Percentiles rank a stretch among this genome's conserved stretches.
These are phyloP conservation scores for Cyamopsis tetragonoloba DNA, from an alignment of 306 rosid genomes.

Conservation along the genomic window DNA sequence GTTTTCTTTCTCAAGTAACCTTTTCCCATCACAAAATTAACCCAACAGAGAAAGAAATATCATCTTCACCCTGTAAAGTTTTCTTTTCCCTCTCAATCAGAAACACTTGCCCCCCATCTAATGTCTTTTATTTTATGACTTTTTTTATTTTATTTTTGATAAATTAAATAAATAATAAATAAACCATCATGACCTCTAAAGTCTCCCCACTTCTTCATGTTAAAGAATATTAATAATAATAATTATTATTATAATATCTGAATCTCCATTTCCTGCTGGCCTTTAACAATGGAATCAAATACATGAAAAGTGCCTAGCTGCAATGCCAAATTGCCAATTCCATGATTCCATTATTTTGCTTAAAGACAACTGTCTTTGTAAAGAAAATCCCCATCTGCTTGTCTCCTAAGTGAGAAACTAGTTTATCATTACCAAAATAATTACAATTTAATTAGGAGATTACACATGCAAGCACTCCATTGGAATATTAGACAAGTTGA, in stretches of 20 bases:
- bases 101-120: constrained; percentile 25
- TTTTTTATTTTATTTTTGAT: too few species aligned
- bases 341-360: constrained; percentile 34
- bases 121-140: constrained; percentile 23
- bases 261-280: constrained; percentile 28
- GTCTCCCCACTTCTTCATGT: constrained; percentile 36
- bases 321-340: constrained; percentile 27
- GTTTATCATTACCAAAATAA: constrained; percentile 34
- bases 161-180: too few species aligned
- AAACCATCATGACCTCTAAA: constrained; percentile 20
- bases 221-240: too few species aligned
- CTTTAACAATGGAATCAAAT: constrained; percentile 38
- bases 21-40: constrained; percentile 26
- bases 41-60: constrained; percentile 14
- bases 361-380: constrained; percentile 63
- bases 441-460: constrained; percentile 12
- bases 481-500: constrained; percentile 39
- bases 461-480: constrained; percentile 38
- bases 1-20: constrained; percentile 51
- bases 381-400: constrained; percentile 44
- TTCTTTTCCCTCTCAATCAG: constrained; percentile 26
- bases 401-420: constrained; percentile 54
- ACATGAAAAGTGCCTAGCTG: constrained; percentile 29
- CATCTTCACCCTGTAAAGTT: constrained; percentile 6
- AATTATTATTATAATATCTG: constrained; percentile 30